phyloP scores from a whole-genome alignment of 352 stramenopile genomes.

The Globisporangium spinosum region DNA sequence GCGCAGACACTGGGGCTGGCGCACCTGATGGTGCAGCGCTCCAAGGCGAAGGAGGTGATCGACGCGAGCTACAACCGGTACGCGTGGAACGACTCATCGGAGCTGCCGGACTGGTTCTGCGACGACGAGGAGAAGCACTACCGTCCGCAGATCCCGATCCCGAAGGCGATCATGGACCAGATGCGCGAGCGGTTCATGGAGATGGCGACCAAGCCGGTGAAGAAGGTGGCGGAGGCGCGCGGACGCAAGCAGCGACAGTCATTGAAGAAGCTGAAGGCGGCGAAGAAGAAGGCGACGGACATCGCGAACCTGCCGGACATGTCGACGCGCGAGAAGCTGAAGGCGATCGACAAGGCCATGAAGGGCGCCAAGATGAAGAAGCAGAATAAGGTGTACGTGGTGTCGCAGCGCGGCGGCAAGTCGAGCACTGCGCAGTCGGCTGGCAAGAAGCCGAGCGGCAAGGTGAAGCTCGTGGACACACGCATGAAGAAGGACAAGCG shows the following conservation, averaged over 20 bases:
- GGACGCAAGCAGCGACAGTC: constrained; percentile 93
- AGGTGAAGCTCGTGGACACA: constrained; percentile 97
- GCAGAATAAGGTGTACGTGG: constrained; percentile 96
- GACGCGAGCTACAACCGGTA: constrained; percentile 99
- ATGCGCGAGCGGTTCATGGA: constrained; percentile 97
- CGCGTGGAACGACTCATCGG: constrained; percentile 96
- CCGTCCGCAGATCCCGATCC: constrained; percentile 96
- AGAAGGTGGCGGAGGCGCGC: constrained; percentile 98
- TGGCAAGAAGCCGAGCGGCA: constrained; percentile 80
- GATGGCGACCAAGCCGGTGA: constrained; percentile 96
- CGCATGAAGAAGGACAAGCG: constrained; percentile 97
- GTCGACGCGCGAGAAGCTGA: constrained; percentile 97
- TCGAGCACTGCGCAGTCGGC: constrained; percentile 47
- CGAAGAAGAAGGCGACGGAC: constrained; percentile 97
- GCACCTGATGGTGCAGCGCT: constrained; percentile 97
- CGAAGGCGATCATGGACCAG: constrained; percentile 94
- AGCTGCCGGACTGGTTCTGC: constrained; percentile 98
- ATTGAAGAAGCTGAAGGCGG: constrained; percentile 94
- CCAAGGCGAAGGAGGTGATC: constrained; percentile 96
- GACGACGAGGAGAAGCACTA: constrained; percentile 97
- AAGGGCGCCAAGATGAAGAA: constrained; percentile 89
- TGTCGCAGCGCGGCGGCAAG: constrained; percentile 76
- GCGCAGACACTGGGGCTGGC: constrained; percentile 94
- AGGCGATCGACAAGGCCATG: constrained; percentile 97
- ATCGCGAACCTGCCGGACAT: constrained; percentile 96